Conservation (phyloP, 345 rosid species). For the Microcos paniculata region DNA sequence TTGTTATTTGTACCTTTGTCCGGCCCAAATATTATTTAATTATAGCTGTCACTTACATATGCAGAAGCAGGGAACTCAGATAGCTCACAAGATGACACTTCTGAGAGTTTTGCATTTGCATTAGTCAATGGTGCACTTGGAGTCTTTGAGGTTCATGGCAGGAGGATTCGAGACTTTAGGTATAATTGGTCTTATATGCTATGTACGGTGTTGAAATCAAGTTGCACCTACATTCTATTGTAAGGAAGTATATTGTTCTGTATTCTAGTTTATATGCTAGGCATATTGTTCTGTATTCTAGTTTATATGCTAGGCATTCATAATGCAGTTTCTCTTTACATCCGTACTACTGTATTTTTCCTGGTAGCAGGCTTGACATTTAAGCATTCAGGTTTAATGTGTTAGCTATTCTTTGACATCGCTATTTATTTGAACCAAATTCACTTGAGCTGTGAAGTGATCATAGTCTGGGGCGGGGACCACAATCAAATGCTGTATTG, state of each 20-base stretch:
- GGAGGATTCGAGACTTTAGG: conserved; percentile 97
- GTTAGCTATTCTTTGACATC: too few relatives aligned
- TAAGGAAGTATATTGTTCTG: neutral
- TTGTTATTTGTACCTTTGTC: conserved; percentile 3
- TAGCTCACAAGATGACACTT: conserved; percentile 63
- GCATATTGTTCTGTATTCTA: neutral
- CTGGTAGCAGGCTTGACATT: too few relatives aligned
- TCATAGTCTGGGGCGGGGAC: too few relatives aligned
- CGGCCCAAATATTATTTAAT: conserved; percentile 7
- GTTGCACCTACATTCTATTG: neutral
- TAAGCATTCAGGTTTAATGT: too few relatives aligned
- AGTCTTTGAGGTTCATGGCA: conserved; percentile 96
- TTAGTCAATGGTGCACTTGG: conserved; percentile 98
- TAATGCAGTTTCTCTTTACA: neutral
- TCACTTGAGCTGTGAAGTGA: too few relatives aligned
- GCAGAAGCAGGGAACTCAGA: conserved; percentile 54
- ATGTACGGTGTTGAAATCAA: conserved; percentile 25
- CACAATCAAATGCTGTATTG: too few relatives aligned
- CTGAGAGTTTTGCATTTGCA: conserved; percentile 98
- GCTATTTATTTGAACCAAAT: too few relatives aligned
- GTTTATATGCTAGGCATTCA: neutral
- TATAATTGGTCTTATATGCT: conserved; percentile 14
- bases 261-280: neutral
- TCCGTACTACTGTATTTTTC: too few relatives aligned
- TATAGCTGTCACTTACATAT: conserved; percentile 24